Percentiles rank a stretch among this genome's conserved stretches.
Conservation (phyloP, 768 basidiomycete species). For the Panaeolus papilionaceus region DNA sequence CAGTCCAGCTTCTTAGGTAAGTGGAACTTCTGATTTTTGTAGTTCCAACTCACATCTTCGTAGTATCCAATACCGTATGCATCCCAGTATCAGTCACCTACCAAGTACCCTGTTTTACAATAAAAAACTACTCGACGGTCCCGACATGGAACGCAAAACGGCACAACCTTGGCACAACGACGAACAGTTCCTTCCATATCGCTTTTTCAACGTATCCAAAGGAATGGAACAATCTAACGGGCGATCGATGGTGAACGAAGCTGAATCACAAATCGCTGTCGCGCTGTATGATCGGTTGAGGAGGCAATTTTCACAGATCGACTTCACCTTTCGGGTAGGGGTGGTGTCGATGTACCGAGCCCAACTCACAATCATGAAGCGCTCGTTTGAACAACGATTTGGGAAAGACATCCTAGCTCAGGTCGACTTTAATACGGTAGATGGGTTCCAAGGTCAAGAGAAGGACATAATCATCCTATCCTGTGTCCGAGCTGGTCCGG, state of each 20-base stretch:
- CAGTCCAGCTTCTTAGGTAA: slow-evolving; percentile 90
- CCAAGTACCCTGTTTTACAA: slow-evolving; percentile 92
- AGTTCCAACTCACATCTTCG: slow-evolving; percentile 6
- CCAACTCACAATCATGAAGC: slow-evolving; percentile 78
- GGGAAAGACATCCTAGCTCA: slow-evolving; percentile 70
- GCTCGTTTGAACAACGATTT: slow-evolving; percentile 72
- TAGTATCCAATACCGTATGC: slow-evolving; percentile 99
- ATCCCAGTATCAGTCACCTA: slow-evolving; percentile 90
- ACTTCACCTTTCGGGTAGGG: slow-evolving; percentile 50
- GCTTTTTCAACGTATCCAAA: slow-evolving; percentile 81
- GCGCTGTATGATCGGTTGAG: slow-evolving; percentile 76
- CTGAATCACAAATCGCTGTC: slow-evolving; percentile 78
- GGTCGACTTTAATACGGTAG: slow-evolving; percentile 96
- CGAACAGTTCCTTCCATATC: slow-evolving; percentile 82
- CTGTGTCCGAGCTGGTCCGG: slow-evolving; percentile 92
- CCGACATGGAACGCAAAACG: slow-evolving; percentile 86
- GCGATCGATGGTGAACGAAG: slow-evolving; percentile 77
- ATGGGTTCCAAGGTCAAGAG: slow-evolving; percentile 99
- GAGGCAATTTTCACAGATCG: slow-evolving; percentile 60
- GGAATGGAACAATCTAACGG: slow-evolving; percentile 71
- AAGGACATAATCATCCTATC: slow-evolving; percentile 98
- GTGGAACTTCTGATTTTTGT: slow-evolving; percentile 7
- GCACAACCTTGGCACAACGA: slow-evolving; percentile 85
- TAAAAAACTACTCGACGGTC: slow-evolving; percentile 82
- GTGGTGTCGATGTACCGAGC: slow-evolving; percentile 96